Evolutionary conservation across 2,329 filamentous ascomycete species (phyloP), one percentile per base, ranked within the genome.

Genomic region (Cytospora chrysosperma): DNA sequence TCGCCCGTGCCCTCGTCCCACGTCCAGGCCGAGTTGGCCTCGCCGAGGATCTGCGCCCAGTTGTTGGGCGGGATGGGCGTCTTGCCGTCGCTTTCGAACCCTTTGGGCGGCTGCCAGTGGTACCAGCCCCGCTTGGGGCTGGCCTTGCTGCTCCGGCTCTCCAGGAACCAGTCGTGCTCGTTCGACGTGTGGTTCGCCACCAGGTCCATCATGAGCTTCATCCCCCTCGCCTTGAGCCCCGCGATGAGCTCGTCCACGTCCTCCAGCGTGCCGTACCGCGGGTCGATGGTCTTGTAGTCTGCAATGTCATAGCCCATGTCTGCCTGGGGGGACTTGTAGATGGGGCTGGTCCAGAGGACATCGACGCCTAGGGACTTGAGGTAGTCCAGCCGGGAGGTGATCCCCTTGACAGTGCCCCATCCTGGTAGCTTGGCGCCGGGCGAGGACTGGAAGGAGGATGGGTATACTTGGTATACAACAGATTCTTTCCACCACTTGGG

Each of bases 291-390:
- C 68, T 84, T 81, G 69, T 92, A 92, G 73, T 92, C 83, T 15
- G 83, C 83, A 59, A 91, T 84, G 70, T 91, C 89, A 71, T 91
- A 91, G 49, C 88, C 65, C 87, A 91, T 89, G 69, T 91, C 88
- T 53, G 85, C 75, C 69, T 88, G 84, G 0, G 87, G 87, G 49
- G 77, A 79, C 66, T 78, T 72, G 63, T 78, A 81, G 50, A 80
- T 80, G 34, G 79, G 79, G 19, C 76, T 79, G 26, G 81, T 70
- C 85, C 85, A 87, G 57, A 87, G 77, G 32, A 86, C 82, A 66
- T 87, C 83, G 17, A 85, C 78, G 2, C 86, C 86, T 26, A 85
- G 77, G 3, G 78, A 73, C 66, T 80, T 76, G 63, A 85, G 76
- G 68, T 86, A 85, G 70, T 85, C 82, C 21, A 86, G 75, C 56